Base-by-base conservation (phyloP, 1,284 basidiomycete genomes). In the Sparassis latifolia region DNA sequence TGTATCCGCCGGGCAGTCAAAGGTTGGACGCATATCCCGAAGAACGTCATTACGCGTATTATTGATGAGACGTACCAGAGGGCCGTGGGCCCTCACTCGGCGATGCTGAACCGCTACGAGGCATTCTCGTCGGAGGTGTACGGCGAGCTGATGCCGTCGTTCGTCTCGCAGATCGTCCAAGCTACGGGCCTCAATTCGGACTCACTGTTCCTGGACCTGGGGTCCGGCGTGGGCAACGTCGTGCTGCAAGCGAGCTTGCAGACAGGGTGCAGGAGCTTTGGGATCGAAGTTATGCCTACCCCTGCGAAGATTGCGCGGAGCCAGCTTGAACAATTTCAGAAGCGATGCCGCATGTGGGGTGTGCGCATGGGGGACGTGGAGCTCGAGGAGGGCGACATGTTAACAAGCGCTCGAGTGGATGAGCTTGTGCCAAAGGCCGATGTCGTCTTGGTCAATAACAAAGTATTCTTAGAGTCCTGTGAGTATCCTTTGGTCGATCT, bases 31-130 rank as follows among this genome's bases (percentile, higher is more conserved):
- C 55, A 65, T 27, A 64, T 88, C 27, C 86, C 84, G 0, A 70
- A 77, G 40, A 71, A 75, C 27, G 77, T 89, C 5, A 67, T 84
- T 10, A 73, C 80, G 69, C 81, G 84, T 31, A 77, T 90, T 46
- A 74, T 88, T 48, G 84, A 89, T 46, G 88, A 90, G 67, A 86
- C 83, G 37, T 89, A 90, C 60, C 87, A 90, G 59, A 81, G 87
- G 33, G 79, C 78, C 29, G 85, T 89, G 2, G 86, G 86, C 4
- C 87, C 87, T 0, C 76, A 85, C 58, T 77, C 86, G 29, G 73
- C 73, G 44, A 74, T 70, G 50, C 73, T 90, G 42, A 77, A 75
- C 56, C 76, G 78, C 52, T 90, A 90, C 60, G 78, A 81, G 55
- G 82, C 86, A 0, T 89, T 88, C 65, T 84, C 84, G 12, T 84